Conservation (phyloP, 306 rosid genomes). For the Medicago truncatula region MtrunA17r5.0-ANR NC_053046.1:42336501-42337000, state of each 20-base stretch:
- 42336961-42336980: constrained; percentile 66
- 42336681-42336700: constrained; percentile 66
- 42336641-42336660: constrained; percentile 60
- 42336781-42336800: constrained; percentile 61
- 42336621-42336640: constrained; percentile 71
- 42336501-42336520: constrained; percentile 68
- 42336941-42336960: constrained; percentile 89
- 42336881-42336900: constrained; percentile 66
- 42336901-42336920: constrained; percentile 66
- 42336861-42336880: constrained; percentile 71
- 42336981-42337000: constrained; percentile 56
- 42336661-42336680: constrained; percentile 57
- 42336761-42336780: constrained; percentile 68
- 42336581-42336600: constrained; percentile 56
- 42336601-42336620: constrained; percentile 71
- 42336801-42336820: constrained; percentile 73
- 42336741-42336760: constrained; percentile 64
- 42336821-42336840: constrained; percentile 80
- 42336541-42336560: constrained; percentile 54
- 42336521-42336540: constrained; percentile 67
- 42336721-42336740: constrained; percentile 55
- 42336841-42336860: constrained; percentile 59
- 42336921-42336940: constrained; percentile 68
- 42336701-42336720: constrained; percentile 73
- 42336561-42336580: constrained; percentile 64